These are phyloP conservation scores for Teratosphaeria zuluensis DNA, from an alignment of 2,329 filamentous ascomycete species.

Conservation along the genomic window DNA sequence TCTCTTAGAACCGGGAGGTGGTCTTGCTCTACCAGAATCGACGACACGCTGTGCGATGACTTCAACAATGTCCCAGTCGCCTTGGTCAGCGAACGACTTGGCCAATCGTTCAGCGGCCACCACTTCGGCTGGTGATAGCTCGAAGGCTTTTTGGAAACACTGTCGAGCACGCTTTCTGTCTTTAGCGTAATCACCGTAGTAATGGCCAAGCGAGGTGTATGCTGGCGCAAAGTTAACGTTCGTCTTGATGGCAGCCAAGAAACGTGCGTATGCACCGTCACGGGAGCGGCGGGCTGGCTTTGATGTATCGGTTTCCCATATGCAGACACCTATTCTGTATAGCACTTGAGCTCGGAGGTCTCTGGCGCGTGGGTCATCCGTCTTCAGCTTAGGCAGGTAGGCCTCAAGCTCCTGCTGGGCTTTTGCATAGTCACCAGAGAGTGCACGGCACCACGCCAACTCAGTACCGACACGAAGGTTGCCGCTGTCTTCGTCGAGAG, in stretches of 20 bases:
- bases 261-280: slow-evolving; percentile 71
- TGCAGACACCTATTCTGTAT: slow-evolving; percentile 75
- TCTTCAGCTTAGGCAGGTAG: slow-evolving; percentile 56
- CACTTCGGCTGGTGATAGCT: slow-evolving; percentile 79
- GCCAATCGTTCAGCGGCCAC: slow-evolving; percentile 81
- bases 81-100: slow-evolving; percentile 73
- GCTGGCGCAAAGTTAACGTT: slow-evolving; percentile 82
- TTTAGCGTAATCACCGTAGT: slow-evolving; percentile 81
- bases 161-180: slow-evolving; percentile 80
- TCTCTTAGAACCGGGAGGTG: slow-evolving; percentile 83
- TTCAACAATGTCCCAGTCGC: slow-evolving; percentile 95
- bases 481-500: slow-evolving; percentile 58
- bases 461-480: slow-evolving; percentile 78
- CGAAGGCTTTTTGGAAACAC: slow-evolving; percentile 93
- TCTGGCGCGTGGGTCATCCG: slow-evolving; percentile 49
- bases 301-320: slow-evolving; percentile 75
- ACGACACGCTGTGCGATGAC: slow-evolving; percentile 82
- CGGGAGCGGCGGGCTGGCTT: slow-evolving; percentile 67
- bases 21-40: slow-evolving; percentile 86
- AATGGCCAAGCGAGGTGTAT: slow-evolving; percentile 83
- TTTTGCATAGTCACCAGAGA: slow-evolving; percentile 62
- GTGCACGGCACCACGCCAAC: slow-evolving; percentile 82
- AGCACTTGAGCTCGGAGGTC: slow-evolving; percentile 77
- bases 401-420: slow-evolving; percentile 62
- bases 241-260: slow-evolving; percentile 73